Conservation (phyloP, 1,139 yeast species). For the Maudiozyma humilis region DNA sequence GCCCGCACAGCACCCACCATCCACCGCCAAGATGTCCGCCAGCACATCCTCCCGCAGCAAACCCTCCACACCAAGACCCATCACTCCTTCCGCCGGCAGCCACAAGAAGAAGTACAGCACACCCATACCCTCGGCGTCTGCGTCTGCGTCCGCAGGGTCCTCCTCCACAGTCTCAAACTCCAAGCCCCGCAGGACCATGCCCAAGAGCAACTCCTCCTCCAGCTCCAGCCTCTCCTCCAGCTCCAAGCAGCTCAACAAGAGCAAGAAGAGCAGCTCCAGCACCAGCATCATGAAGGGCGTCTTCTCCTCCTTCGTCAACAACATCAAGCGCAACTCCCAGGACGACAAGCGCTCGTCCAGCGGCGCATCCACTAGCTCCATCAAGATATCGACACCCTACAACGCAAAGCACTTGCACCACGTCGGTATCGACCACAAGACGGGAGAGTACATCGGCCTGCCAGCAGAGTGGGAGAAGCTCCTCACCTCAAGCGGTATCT, state of each 20-base stretch:
- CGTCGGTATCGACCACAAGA: conserved; percentile 77
- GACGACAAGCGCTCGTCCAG: conserved; percentile 12
- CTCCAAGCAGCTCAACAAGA: conserved; percentile 1
- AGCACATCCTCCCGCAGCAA: background rate
- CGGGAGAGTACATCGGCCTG: conserved; percentile 83
- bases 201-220: conserved; percentile 2
- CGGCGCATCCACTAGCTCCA: conserved; percentile 3
- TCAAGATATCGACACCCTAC: conserved; percentile 46
- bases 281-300: conserved; percentile 38
- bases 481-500: conserved; percentile 76
- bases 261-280: conserved; percentile 7
- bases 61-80: conserved; percentile 4
- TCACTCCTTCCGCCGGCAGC: background rate
- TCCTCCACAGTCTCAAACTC: background rate
- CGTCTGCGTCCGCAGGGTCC: conserved; percentile 13
- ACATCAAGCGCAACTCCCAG: conserved; percentile 32
- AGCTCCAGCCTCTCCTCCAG: conserved; percentile 30
- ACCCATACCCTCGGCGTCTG: background rate
- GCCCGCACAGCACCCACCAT: background rate
- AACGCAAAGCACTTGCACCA: conserved; percentile 89
- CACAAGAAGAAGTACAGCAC: conserved; percentile 1
- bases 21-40: background rate
- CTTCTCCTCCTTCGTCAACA: conserved; percentile 42
- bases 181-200: conserved; percentile 1
- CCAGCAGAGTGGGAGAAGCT: conserved; percentile 90